These are phyloP conservation scores for Capsicum chinense DNA, from an alignment of 257 asterid species.

Conservation along the genomic window DNA sequence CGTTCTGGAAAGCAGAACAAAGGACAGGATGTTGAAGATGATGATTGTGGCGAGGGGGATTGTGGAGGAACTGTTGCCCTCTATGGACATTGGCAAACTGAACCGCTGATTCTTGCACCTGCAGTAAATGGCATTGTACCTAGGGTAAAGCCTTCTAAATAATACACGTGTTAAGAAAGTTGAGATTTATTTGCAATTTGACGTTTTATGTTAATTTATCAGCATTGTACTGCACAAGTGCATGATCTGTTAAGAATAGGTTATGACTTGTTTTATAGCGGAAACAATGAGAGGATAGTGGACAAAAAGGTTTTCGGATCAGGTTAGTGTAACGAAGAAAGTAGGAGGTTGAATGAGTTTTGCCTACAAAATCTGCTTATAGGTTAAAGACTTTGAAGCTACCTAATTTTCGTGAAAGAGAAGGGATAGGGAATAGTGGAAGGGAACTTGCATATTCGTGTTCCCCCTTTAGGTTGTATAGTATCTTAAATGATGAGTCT, in stretches of 20 bases:
- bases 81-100: slow-evolving; percentile 96
- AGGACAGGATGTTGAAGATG: slow-evolving; percentile 55
- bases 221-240: not conserved
- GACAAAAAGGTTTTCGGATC: not conserved
- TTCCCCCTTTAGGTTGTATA: too few species aligned
- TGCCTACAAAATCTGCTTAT: not conserved
- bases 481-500: too few species aligned
- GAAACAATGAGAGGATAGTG: not conserved
- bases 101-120: slow-evolving; percentile 73
- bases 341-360: not conserved
- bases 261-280: not conserved
- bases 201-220: not conserved
- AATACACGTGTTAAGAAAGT: not conserved
- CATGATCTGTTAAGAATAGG: not conserved
- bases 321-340: not conserved
- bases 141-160: slow-evolving; percentile 52
- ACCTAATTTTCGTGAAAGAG: too few species aligned
- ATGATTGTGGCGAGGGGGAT: slow-evolving; percentile 48
- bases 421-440: too few species aligned
- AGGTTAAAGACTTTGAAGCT: too few species aligned
- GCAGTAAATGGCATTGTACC: slow-evolving; percentile 95
- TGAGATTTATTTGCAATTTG: not conserved
- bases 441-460: too few species aligned
- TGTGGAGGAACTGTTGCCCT: slow-evolving; percentile 53
- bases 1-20: slow-evolving; percentile 58